Conservation (phyloP, 192 early-diverging fungal genomes). For the Backusella mclennaniae region DNA sequence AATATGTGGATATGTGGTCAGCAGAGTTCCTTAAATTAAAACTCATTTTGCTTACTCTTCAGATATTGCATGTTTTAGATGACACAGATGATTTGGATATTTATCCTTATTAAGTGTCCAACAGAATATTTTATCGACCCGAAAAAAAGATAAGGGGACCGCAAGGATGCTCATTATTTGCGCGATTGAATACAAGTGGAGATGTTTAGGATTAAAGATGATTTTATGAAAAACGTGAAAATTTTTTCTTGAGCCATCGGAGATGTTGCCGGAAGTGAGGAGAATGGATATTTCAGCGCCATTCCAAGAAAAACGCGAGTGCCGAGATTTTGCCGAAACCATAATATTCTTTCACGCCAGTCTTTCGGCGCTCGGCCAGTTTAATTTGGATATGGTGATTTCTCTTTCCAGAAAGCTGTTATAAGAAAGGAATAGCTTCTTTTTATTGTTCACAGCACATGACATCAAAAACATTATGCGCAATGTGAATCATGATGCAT, state of each 20-base stretch:
- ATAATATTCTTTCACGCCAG: not conserved
- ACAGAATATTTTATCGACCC: not conserved
- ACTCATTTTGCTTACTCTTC: not conserved
- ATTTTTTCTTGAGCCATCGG: not conserved
- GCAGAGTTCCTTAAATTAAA: not conserved
- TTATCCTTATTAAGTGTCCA: not conserved
- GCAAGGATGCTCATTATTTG: not conserved
- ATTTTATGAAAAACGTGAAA: not conserved
- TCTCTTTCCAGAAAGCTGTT: not conserved
- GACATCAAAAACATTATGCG: not conserved
- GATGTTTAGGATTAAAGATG: not conserved
- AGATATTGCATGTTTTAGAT: not conserved
- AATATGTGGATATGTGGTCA: not conserved
- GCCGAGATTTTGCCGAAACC: not conserved
- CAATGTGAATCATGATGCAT: not conserved
- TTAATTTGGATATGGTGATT: not conserved
- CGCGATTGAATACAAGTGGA: not conserved
- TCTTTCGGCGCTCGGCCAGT: not conserved
- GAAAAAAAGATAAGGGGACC: not conserved
- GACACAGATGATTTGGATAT: not conserved
- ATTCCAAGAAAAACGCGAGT: not conserved
- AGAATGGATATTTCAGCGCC: not conserved
- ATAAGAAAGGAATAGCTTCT: not conserved
- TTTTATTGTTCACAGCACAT: not conserved
- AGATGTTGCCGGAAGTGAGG: not conserved